Evolutionary conservation across 192 early-diverging fungal genomes (phyloP).

Genomic region (Chytriomyces confervae): DNA sequence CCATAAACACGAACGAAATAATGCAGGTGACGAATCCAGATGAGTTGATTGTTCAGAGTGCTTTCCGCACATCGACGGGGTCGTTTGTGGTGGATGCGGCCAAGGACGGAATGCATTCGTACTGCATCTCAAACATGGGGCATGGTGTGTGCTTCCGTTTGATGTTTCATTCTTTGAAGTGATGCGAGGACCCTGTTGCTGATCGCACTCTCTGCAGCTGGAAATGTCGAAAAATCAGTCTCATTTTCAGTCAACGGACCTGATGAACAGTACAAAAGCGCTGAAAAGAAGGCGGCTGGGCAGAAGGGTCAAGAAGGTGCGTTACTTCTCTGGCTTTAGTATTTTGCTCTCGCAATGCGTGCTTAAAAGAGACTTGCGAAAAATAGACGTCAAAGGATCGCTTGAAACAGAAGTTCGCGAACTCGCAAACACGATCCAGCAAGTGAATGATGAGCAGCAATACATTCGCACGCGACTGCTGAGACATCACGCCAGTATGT

Average conservation of each 20-base stretch:
- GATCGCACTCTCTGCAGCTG: background rate
- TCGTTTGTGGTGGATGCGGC: constrained; percentile 17
- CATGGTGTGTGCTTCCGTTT: too few relatives aligned
- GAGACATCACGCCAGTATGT: constrained; percentile 25
- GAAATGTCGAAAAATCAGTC: constrained; percentile 10
- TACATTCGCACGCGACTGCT: constrained; percentile 18
- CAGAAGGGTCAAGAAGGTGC: background rate
- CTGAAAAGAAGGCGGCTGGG: constrained; percentile 4
- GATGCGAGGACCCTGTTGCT: too few relatives aligned
- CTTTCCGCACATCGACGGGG: constrained; percentile 17
- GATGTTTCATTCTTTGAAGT: too few relatives aligned
- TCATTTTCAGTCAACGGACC: constrained; percentile 23
- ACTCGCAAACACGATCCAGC: constrained; percentile 19
- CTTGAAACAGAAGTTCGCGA: constrained; percentile 10
- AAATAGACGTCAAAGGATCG: background rate
- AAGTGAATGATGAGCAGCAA: constrained; percentile 25
- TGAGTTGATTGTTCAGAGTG: constrained; percentile 18
- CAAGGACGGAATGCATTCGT: constrained; percentile 7
- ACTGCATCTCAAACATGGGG: constrained; percentile 29
- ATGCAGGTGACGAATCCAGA: constrained; percentile 13
- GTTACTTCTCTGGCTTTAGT: too few relatives aligned
- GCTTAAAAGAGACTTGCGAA: background rate
- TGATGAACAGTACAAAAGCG: constrained; percentile 11
- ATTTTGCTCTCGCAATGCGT: too few relatives aligned
- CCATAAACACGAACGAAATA: background rate